Evolutionary conservation across 306 rosid genomes (phyloP).

Genomic region (Quercus berberidifolia): DNA sequence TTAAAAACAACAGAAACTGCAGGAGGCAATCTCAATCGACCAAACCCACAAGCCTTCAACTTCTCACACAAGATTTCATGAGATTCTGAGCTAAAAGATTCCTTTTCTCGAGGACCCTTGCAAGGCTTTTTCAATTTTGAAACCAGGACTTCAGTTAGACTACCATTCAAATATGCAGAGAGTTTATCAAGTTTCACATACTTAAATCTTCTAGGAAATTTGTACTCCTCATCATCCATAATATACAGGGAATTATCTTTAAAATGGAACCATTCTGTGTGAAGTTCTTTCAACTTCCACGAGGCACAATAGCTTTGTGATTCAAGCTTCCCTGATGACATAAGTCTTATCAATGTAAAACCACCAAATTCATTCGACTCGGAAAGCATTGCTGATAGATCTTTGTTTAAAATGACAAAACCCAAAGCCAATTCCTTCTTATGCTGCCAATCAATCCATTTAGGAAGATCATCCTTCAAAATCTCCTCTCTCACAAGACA

Average conservation of each 20-base stretch:
- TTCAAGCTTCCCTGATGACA: slow-evolving; percentile 69
- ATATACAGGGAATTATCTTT: slow-evolving; percentile 33
- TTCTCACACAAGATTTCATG: slow-evolving; percentile 60
- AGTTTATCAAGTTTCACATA: slow-evolving; percentile 49
- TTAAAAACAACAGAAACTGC: slow-evolving; percentile 41
- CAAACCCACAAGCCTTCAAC: slow-evolving; percentile 50
- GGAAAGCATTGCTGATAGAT: slow-evolving; percentile 37
- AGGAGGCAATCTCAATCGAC: slow-evolving; percentile 43
- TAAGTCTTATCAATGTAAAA: slow-evolving; percentile 55
- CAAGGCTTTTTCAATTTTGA: slow-evolving; percentile 19
- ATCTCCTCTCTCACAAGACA: slow-evolving; percentile 58
- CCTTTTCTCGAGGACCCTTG: slow-evolving; percentile 12
- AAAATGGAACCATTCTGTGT: slow-evolving; percentile 23
- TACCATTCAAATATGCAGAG: slow-evolving; percentile 42
- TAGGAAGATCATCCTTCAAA: slow-evolving; percentile 56
- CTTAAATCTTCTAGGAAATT: slow-evolving; percentile 27
- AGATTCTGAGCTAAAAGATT: slow-evolving; percentile 25
- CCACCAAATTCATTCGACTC: slow-evolving; percentile 59
- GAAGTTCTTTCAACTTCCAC: slow-evolving; percentile 35
- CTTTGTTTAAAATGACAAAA: slow-evolving; percentile 46
- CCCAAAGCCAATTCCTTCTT: slow-evolving; percentile 72
- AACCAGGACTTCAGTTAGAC: slow-evolving; percentile 33
- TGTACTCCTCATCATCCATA: slow-evolving; percentile 39
- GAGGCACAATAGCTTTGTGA: slow-evolving; percentile 59
- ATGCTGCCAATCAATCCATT: slow-evolving; percentile 74